phyloP scores from a whole-genome alignment of 2,329 filamentous ascomycete species.

The Ophiostoma piceae region DNA sequence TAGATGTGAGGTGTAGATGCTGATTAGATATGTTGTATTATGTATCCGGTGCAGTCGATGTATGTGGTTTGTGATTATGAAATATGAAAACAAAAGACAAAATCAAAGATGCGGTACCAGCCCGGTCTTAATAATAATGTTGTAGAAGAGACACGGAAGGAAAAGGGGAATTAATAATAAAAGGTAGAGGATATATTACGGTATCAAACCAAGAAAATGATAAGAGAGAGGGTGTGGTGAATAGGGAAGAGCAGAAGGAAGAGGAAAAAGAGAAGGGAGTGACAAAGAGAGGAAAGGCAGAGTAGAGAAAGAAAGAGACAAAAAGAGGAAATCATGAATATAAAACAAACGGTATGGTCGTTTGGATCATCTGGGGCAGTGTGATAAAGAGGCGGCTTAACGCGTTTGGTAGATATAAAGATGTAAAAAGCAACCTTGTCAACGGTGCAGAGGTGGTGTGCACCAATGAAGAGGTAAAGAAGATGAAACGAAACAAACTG shows the following conservation, averaged over 20 bases:
- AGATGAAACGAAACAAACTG: constrained; percentile 1
- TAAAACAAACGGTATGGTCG: neutral
- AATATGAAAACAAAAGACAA: neutral
- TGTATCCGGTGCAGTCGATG: neutral
- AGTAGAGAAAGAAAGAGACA: too few species aligned
- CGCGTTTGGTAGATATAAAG: neutral
- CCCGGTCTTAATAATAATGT: constrained; percentile 9
- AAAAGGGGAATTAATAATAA: neutral
- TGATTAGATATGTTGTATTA: neutral
- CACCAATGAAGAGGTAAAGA: neutral
- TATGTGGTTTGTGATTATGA: neutral
- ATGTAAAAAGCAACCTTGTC: neutral
- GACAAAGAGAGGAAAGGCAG: neutral
- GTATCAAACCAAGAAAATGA: neutral
- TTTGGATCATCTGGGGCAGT: neutral
- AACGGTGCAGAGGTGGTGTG: neutral
- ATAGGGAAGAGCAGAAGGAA: neutral
- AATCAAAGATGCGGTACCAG: neutral
- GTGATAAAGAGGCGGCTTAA: neutral
- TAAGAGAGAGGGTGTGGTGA: neutral
- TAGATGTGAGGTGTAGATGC: neutral
- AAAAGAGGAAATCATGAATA: neutral
- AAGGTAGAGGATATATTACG: neutral
- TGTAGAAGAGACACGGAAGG: constrained; percentile 8
- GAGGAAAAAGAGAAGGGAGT: neutral